Percentiles rank a stretch among this genome's conserved stretches.
Conservation (phyloP, 2,329 filamentous ascomycete species). For the Rhynchosporium agropyri region DNA sequence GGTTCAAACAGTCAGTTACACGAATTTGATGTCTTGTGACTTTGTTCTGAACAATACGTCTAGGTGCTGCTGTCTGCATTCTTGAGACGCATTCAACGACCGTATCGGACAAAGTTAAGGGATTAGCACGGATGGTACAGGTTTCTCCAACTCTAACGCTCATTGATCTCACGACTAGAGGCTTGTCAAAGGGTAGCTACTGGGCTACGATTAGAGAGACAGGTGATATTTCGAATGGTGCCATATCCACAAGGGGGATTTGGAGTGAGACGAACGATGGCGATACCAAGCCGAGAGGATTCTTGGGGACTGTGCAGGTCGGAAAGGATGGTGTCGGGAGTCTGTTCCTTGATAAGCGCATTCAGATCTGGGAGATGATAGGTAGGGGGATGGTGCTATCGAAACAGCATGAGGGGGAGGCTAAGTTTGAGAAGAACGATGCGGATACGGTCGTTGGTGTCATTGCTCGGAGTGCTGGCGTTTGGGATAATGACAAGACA, state of each 20-base stretch:
- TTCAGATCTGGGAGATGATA: slow-evolving; percentile 96
- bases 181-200: slow-evolving; percentile 80
- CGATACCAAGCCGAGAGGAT: slow-evolving; percentile 55
- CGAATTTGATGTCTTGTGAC: slow-evolving; percentile 14
- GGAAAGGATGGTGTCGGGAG: slow-evolving; percentile 74
- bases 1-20: slow-evolving; percentile 73
- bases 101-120: slow-evolving; percentile 72
- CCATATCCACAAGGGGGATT: slow-evolving; percentile 78
- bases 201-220: slow-evolving; percentile 81
- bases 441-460: slow-evolving; percentile 87
- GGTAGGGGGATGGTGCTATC: slow-evolving; percentile 89
- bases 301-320: slow-evolving; percentile 77
- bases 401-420: slow-evolving; percentile 61
- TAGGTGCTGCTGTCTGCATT: slow-evolving; percentile 88
- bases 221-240: slow-evolving; percentile 84
- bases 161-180: slow-evolving; percentile 84
- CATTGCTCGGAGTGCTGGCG: slow-evolving; percentile 92
- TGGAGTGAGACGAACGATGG: slow-evolving; percentile 58
- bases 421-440: slow-evolving; percentile 69
- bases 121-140: slow-evolving; percentile 91
- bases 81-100: slow-evolving; percentile 76
- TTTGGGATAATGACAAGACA: slow-evolving; percentile 99
- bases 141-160: slow-evolving; percentile 77
- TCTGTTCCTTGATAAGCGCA: slow-evolving; percentile 77
- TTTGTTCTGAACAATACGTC: slow-evolving; percentile 19